Conservation (phyloP, 2,329 filamentous ascomycete genomes). For the Drechmeria coniospora region DNA sequence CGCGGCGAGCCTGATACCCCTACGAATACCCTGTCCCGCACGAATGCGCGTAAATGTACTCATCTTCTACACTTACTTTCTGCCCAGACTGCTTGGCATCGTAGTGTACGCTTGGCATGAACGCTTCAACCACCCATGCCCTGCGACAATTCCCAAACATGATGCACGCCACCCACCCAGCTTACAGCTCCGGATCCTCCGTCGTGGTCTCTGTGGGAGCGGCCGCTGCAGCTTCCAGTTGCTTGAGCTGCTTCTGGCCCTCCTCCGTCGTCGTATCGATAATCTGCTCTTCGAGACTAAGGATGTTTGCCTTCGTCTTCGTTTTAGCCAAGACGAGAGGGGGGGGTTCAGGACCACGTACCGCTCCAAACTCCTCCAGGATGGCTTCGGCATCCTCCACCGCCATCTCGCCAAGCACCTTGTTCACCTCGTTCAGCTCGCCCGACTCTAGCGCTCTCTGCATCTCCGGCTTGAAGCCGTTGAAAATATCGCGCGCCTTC, state of each 20-base stretch:
- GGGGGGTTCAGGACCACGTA: too few relatives aligned
- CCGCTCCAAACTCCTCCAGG: slow-evolving; percentile 63
- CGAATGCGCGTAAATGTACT: too few relatives aligned
- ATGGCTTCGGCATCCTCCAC: slow-evolving; percentile 78
- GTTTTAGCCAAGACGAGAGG: slow-evolving; percentile 1
- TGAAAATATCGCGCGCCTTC: slow-evolving; percentile 59
- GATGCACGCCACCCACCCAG: neutral
- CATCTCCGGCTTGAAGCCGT: slow-evolving; percentile 68
- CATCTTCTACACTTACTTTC: too few relatives aligned
- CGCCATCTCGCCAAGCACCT: slow-evolving; percentile 67
- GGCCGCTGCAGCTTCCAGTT: slow-evolving; percentile 44
- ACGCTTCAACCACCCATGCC: too few relatives aligned
- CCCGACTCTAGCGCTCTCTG: slow-evolving; percentile 73
- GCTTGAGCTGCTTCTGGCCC: slow-evolving; percentile 61
- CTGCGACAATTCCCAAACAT: too few relatives aligned
- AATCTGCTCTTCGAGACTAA: slow-evolving; percentile 83
- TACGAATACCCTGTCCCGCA: too few relatives aligned
- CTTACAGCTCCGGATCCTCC: slow-evolving; percentile 4
- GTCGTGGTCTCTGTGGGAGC: slow-evolving; percentile 7
- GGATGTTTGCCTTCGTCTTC: slow-evolving; percentile 51
- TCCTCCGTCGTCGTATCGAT: slow-evolving; percentile 90
- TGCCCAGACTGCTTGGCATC: too few relatives aligned
- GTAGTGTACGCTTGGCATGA: too few relatives aligned
- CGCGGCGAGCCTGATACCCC: too few relatives aligned
- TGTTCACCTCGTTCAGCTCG: slow-evolving; percentile 49